Base-by-base conservation (phyloP, 495 filamentous ascomycete species). In the Hypomontagnella monticulosa region DNA sequence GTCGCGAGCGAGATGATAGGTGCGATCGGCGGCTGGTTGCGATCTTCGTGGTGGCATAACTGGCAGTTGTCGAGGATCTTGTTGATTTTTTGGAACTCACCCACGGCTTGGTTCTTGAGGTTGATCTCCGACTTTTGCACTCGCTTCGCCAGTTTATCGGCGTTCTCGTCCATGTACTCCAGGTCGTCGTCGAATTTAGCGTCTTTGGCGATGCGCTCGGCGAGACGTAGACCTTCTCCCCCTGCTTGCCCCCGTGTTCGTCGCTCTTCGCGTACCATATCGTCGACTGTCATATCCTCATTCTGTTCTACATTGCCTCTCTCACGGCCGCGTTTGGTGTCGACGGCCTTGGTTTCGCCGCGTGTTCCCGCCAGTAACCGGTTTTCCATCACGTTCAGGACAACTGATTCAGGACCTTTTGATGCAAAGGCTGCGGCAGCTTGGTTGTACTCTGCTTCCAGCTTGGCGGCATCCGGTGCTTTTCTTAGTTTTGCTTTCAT, bases 141-240 rank as follows among this genome's bases (percentile, higher is more conserved):
- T 23, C 91, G 89, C 72, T 88, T 90, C n/a, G 94, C 92, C 8
- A 99, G 84, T 70, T 96, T 96, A 46, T 85, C 82, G 14, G 95
- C 95, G 72, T 98, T 97, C 61, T 98, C 95, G 73, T 99, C 96
- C 80, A 99, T 89, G 75, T 99, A 99, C 48, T 99, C 94, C 50
- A 98, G 82, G 71, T 97, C 91, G 67, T 96, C 89, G 84, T 91
- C 86, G 71, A 97, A 99, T 72, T 94, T 97, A 20, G 75, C 87
- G 78, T 99, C 95, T 65, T 96, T 93, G 42, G 92, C 88, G 62
- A 99, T 98, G 50, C 92, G 85, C 69, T 98, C 93, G 18, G 95
- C 95, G 10, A 97, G 84, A 15, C 88, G 86, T 70, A 85, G 79
- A 7, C 92, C 91, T 72, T 96, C 93, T 40, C 93, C 92, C 32